Base-by-base conservation (phyloP, 306 rosid genomes). In the Trifolium pratense region DNA sequence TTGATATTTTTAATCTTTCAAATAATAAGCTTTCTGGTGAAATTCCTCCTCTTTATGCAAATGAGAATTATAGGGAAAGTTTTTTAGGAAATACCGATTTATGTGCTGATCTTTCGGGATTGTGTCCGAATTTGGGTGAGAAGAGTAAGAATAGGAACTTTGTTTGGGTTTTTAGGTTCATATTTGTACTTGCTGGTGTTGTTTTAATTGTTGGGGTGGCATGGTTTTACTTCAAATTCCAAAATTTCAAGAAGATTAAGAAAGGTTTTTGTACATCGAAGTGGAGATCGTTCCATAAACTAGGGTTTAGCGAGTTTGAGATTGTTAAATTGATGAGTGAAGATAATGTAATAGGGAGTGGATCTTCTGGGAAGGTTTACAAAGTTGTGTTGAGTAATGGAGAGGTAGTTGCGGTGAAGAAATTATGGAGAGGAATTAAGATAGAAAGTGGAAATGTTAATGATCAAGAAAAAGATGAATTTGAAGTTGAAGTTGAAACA, bases 321-420 rank as follows among this genome's bases (percentile, higher is more conserved):
- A 78, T 91, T 26, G 78, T 83, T 10, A 83, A 78, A 45, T 51
- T 85, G 74, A 90, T 91, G 15, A 70, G 73, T 37, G 97, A 91
- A 75, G 97, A 83, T 68, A 87, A 84, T 46, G 86, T 89, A 2
- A 85, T 91, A 0, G 97, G 97, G 1, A 81, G 82, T 5, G 97
- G 97, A 43, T 87, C 94, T 25, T 89, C 97, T 0, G 97, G 97
- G 69, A 91, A 89, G 75, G 97, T 91, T 11, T 91, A 91, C 75
- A 91, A 89, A 72, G 97, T 87, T 3, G 86, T 59, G 16, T 81
- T 91, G 9, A 81, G 89, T 36, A 87, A 87, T 12, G 88, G 86
- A 0, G 94, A 91, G 78, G 73, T 52, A 6, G 97, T 89, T 42
- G 97, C 97, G 1, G 97, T 91, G 82, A 91, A 91, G 87, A 91